Percentiles rank a stretch among this genome's conserved stretches.
These are phyloP conservation scores for Thermochaetoides thermophila DNA, from an alignment of 495 filamentous ascomycete genomes.

Conservation along the genomic window DNA sequence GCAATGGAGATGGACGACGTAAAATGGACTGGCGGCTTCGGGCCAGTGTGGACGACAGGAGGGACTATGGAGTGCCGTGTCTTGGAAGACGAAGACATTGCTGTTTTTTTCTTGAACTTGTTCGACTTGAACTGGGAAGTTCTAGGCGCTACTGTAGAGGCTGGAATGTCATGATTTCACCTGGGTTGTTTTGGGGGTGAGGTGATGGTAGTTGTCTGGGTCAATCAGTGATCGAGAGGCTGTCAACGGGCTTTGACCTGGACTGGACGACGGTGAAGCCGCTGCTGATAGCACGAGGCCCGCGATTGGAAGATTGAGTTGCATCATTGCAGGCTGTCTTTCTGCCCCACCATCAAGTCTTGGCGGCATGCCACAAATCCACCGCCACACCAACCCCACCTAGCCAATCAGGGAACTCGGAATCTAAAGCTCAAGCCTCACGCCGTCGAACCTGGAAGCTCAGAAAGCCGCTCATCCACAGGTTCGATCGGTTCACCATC, in stretches of 20 bases:
- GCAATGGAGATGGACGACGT: conserved; percentile 57
- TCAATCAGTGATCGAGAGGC: too few relatives aligned
- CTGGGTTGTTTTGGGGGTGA: background rate
- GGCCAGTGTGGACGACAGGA: conserved; percentile 24
- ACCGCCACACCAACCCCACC: conserved; percentile 7
- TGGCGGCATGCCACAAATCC: conserved; percentile 1
- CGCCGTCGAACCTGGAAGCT: too few relatives aligned
- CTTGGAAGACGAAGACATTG: too few relatives aligned
- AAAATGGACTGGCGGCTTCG: conserved; percentile 54
- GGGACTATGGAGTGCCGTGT: conserved; percentile 37
- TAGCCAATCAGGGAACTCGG: conserved; percentile 15
- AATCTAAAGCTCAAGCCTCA: conserved; percentile 19
- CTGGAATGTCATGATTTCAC: too few relatives aligned
- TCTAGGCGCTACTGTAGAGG: too few relatives aligned
- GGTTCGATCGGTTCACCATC: conserved; percentile 2
- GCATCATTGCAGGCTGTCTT: too few relatives aligned
- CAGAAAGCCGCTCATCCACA: conserved; percentile 18
- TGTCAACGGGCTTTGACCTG: too few relatives aligned
- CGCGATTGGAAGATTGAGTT: too few relatives aligned
- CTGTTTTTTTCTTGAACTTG: background rate
- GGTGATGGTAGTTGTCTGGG: too few relatives aligned
- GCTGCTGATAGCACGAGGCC: too few relatives aligned
- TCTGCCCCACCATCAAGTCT: background rate
- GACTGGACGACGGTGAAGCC: too few relatives aligned
- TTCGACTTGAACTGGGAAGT: background rate